phyloP scores from a whole-genome alignment of 2,329 filamentous ascomycete genomes.

The Arthrinium puccinioides region DNA sequence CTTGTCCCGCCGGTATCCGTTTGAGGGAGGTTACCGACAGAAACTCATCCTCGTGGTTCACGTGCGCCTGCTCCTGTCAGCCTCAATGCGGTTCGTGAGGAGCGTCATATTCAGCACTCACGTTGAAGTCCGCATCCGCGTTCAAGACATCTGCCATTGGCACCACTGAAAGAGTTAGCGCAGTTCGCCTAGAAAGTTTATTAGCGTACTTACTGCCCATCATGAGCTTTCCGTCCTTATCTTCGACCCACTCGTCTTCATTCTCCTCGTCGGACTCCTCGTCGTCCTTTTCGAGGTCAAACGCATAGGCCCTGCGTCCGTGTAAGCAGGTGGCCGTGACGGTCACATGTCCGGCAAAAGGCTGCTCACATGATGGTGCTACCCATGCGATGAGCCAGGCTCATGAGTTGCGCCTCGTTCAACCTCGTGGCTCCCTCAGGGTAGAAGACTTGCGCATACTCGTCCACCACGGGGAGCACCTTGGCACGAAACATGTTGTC shows the following conservation, averaged over 20 bases:
- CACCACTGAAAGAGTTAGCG: conserved; percentile 46
- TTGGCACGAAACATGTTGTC: conserved; percentile 58
- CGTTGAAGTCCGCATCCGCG: conserved; percentile 82
- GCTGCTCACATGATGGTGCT: conserved; percentile 69
- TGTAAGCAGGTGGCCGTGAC: not conserved
- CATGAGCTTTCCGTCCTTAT: conserved; percentile 46
- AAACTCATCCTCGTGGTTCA: conserved; percentile 43
- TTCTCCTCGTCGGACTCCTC: conserved; percentile 48
- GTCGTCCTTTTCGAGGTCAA: conserved; percentile 59
- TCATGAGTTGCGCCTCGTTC: conserved; percentile 37
- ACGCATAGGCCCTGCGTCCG: conserved; percentile 59
- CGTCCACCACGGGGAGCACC: conserved; percentile 43
- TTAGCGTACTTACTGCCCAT: conserved; percentile 50
- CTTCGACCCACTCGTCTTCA: conserved; percentile 58
- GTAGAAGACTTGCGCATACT: conserved; percentile 38
- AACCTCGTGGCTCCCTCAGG: conserved; percentile 23
- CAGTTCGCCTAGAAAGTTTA: not conserved
- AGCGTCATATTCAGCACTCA: conserved; percentile 24
- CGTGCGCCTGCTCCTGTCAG: conserved; percentile 34
- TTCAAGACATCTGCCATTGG: conserved; percentile 87
- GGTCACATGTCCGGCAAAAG: not conserved
- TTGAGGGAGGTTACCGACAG: conserved; percentile 68
- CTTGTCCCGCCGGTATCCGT: conserved; percentile 60
- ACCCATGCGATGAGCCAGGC: conserved; percentile 69
- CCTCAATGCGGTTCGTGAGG: not conserved